Conservation (phyloP, 495 filamentous ascomycete species). For the Podospora sp. region DNA sequence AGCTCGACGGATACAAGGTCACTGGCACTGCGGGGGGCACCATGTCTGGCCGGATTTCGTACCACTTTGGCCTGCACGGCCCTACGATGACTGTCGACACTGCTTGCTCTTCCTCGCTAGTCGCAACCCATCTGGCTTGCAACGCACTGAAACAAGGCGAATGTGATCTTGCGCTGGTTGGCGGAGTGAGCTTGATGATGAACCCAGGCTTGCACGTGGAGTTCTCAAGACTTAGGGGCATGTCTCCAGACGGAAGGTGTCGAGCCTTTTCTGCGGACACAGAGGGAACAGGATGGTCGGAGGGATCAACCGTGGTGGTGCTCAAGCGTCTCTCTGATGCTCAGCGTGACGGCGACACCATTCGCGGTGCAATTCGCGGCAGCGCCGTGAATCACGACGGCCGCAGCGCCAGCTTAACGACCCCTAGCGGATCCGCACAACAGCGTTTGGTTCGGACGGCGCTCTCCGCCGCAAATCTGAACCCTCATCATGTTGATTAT, state of each 20-base stretch:
- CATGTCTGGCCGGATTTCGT: slow-evolving; percentile 49
- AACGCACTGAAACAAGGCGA: slow-evolving; percentile 35
- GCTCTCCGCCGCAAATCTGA: slow-evolving; percentile 12
- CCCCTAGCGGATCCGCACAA: slow-evolving; percentile 24
- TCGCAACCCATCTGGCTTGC: slow-evolving; percentile 42
- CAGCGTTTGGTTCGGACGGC: slow-evolving; percentile 23
- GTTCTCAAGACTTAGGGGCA: slow-evolving; percentile 33
- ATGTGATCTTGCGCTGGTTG: slow-evolving; percentile 37
- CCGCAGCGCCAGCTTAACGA: slow-evolving; percentile 25
- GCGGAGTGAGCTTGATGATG: slow-evolving; percentile 39
- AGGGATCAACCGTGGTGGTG: slow-evolving; percentile 47
- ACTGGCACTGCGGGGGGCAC: slow-evolving; percentile 28
- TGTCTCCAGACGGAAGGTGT: slow-evolving; percentile 35
- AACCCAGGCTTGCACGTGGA: slow-evolving; percentile 32
- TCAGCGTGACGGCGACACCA: slow-evolving; percentile 46
- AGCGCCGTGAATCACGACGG: slow-evolving; percentile 43
- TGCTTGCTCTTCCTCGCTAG: slow-evolving; percentile 43
- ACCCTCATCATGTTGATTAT: slow-evolving; percentile 32
- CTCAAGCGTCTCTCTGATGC: slow-evolving; percentile 54
- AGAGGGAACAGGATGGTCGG: slow-evolving; percentile 56
- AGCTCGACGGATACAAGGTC: slow-evolving; percentile 26
- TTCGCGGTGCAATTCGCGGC: slow-evolving; percentile 52
- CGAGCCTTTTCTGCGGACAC: slow-evolving; percentile 35
- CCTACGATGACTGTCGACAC: slow-evolving; percentile 51
- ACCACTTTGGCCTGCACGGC: slow-evolving; percentile 47